Conservation (phyloP, 1,139 yeast species). For the Suhomyces bribrorum region DNA sequence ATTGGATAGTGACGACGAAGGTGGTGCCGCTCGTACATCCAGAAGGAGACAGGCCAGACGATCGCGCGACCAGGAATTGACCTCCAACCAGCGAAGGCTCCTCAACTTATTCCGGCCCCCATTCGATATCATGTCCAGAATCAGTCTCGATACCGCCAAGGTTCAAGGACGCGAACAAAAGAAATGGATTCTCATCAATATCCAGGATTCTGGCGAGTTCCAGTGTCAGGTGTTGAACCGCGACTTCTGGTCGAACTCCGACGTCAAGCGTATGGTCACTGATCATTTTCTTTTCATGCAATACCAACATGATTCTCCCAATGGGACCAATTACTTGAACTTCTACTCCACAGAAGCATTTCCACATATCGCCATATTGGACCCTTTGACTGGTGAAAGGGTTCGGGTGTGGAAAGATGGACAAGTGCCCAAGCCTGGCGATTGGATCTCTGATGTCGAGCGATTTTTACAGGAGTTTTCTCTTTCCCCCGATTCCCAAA, state of each 20-base stretch:
- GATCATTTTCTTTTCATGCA: slow-evolving; percentile 78
- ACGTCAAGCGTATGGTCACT: slow-evolving; percentile 62
- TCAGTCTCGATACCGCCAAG: slow-evolving; percentile 73
- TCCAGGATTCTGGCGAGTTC: slow-evolving; percentile 84
- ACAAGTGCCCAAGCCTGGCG: slow-evolving; percentile 54
- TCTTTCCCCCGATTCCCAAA: slow-evolving; percentile 61
- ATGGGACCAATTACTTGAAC: slow-evolving; percentile 68
- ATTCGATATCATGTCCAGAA: slow-evolving; percentile 74
- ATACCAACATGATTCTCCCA: slow-evolving; percentile 73
- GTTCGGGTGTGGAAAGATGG: slow-evolving; percentile 68
- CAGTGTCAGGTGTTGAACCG: slow-evolving; percentile 88
- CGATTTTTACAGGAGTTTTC: slow-evolving; percentile 66
- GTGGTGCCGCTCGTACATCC: slow-evolving; percentile 18
- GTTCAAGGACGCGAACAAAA: slow-evolving; percentile 57
- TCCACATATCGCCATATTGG: slow-evolving; percentile 91
- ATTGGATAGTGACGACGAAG: slow-evolving; percentile 35
- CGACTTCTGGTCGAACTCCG: slow-evolving; percentile 85
- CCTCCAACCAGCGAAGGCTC: slow-evolving; percentile 67
- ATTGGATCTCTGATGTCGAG: slow-evolving; percentile 62
- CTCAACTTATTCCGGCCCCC: slow-evolving; percentile 91
- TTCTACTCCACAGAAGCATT: slow-evolving; percentile 65
- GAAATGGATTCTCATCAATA: slow-evolving; percentile 85
- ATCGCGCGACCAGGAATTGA: slow-evolving; percentile 37
- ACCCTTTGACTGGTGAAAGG: slow-evolving; percentile 94
- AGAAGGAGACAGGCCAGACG: slow-evolving; percentile 34